Conservation (phyloP, 768 basidiomycete genomes). For the Panus rudis region DNA sequence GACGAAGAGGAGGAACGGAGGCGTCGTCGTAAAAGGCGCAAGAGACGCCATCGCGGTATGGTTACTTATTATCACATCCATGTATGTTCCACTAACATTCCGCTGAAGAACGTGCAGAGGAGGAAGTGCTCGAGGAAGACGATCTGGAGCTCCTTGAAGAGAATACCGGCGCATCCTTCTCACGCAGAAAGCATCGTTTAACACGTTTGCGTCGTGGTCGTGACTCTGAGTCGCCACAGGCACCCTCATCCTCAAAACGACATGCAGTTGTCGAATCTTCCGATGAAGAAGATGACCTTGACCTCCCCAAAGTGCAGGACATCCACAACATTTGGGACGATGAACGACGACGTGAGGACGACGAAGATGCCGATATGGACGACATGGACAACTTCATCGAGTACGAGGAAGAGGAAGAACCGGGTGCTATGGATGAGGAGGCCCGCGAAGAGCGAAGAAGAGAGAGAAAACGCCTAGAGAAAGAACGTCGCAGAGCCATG, state of each 20-base stretch:
- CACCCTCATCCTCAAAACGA: slow-evolving; percentile 53
- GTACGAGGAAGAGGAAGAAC: slow-evolving; percentile 68
- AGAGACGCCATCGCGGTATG: slow-evolving; percentile 51
- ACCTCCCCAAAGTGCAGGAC: slow-evolving; percentile 45
- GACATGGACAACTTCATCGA: slow-evolving; percentile 74
- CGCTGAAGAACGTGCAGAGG: slow-evolving; percentile 45
- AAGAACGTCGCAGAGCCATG: slow-evolving; percentile 59
- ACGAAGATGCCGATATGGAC: slow-evolving; percentile 64
- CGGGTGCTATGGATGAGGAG: slow-evolving; percentile 60
- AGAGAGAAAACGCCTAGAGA: slow-evolving; percentile 59
- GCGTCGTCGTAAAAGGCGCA: slow-evolving; percentile 58
- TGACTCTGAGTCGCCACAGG: slow-evolving; percentile 63
- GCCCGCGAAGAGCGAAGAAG: slow-evolving; percentile 69
- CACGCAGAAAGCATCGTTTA: slow-evolving; percentile 49
- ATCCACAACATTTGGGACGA: slow-evolving; percentile 85
- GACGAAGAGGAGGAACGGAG: slow-evolving; percentile 49
- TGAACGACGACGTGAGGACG: slow-evolving; percentile 47
- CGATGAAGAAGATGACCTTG: slow-evolving; percentile 64
- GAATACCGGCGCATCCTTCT: slow-evolving; percentile 77
- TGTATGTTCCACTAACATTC: slow-evolving; percentile 4
- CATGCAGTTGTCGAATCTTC: slow-evolving; percentile 61
- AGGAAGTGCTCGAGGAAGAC: slow-evolving; percentile 69
- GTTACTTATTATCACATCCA: slow-evolving; percentile 26
- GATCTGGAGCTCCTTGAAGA: slow-evolving; percentile 78
- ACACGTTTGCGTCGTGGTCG: slow-evolving; percentile 72